phyloP scores from a whole-genome alignment of 768 basidiomycete species.

The Paxillus ammoniavirescens region DNA sequence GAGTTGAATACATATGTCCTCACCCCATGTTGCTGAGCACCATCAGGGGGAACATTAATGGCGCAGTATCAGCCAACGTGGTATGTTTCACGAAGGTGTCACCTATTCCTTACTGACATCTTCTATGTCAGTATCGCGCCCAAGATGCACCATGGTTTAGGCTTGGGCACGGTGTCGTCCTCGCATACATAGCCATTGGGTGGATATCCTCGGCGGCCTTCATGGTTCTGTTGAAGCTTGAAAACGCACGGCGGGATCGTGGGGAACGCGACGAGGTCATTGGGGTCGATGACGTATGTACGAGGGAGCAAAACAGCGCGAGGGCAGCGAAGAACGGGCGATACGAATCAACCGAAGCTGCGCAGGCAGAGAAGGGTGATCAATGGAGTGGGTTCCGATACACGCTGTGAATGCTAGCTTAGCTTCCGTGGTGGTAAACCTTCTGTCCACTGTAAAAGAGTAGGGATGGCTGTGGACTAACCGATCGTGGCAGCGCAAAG shows the following conservation, averaged over 20 bases:
- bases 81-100: slow-evolving; percentile 36
- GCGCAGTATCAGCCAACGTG: slow-evolving; percentile 64
- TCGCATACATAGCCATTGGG: slow-evolving; percentile 68
- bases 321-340: slow-evolving; percentile 46
- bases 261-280: slow-evolving; percentile 71
- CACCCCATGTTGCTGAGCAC: slow-evolving; percentile 16
- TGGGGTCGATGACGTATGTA: slow-evolving; percentile 39
- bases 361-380: slow-evolving; percentile 61
- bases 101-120: background rate
- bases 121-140: slow-evolving; percentile 54
- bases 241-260: slow-evolving; percentile 61
- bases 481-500: no score
- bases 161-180: slow-evolving; percentile 65
- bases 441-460: no score
- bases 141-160: slow-evolving; percentile 65
- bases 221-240: slow-evolving; percentile 47
- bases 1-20: background rate
- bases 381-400: slow-evolving; percentile 79
- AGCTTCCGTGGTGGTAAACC: slow-evolving; percentile 42
- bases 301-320: slow-evolving; percentile 34
- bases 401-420: slow-evolving; percentile 36
- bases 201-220: slow-evolving; percentile 52
- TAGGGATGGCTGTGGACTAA: no score
- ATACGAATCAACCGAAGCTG: slow-evolving; percentile 55
- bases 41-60: slow-evolving; percentile 60